Percentiles rank a stretch among this genome's conserved stretches.
These are phyloP conservation scores for Melaleuca alternifolia DNA, from an alignment of 345 rosid species.

Conservation along the genomic window DNA sequence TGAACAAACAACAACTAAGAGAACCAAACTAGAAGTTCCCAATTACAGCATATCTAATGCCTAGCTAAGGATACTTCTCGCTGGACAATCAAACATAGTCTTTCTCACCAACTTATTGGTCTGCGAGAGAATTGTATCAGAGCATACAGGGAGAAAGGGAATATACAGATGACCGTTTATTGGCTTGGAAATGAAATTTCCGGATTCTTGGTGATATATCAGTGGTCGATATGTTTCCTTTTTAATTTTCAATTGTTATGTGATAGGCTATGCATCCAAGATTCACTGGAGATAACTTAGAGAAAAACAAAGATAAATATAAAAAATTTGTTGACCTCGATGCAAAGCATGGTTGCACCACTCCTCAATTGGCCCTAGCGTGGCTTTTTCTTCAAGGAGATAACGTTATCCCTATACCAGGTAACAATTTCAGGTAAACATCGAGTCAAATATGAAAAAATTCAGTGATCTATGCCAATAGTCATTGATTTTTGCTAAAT, in stretches of 20 bases:
- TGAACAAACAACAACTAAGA: no score
- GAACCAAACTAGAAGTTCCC: no score
- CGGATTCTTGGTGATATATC: neutral
- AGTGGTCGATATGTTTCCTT: neutral
- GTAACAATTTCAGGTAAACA: neutral
- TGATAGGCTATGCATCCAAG: conserved; percentile 20
- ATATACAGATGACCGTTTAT: neutral
- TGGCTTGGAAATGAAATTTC: neutral
- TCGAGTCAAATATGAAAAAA: no score
- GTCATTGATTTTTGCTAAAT: neutral
- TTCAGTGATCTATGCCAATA: neutral
- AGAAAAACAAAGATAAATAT: conserved; percentile 30
- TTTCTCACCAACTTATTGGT: neutral
- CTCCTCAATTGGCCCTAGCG: conserved; percentile 40
- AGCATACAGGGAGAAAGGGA: neutral
- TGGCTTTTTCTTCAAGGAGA: conserved; percentile 41
- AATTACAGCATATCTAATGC: no score
- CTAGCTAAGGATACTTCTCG: no score
- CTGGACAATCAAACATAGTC: neutral
- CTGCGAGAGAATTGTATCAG: neutral
- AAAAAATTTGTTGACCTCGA: conserved; percentile 16
- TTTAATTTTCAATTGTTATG: neutral
- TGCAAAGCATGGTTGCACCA: conserved; percentile 20
- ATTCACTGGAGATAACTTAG: conserved; percentile 22
- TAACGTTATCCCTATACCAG: conserved; percentile 36